A percentile compares a stretch with the other conserved stretches of the same genome.
Evolutionary conservation across 176 grass and related monocot species (phyloP).

Genomic region (Oryza longistaminata): DNA sequence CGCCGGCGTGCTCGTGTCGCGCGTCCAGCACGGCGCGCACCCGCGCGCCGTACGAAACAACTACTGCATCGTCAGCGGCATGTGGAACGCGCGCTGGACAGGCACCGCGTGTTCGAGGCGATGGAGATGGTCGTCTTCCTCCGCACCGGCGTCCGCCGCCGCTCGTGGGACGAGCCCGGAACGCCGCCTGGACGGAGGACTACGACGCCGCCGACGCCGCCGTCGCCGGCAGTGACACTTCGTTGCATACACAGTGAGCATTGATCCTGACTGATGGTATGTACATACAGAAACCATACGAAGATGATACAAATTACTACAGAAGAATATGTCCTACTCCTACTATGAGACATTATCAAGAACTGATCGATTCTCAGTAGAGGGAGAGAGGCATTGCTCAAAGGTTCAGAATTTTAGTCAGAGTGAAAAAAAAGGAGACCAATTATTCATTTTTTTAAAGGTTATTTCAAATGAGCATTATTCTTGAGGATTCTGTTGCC

Average conservation of each 20-base stretch:
- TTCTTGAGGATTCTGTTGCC: not conserved
- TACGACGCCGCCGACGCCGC: not conserved
- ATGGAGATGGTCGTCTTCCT: conserved; percentile 80
- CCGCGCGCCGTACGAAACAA: conserved; percentile 63
- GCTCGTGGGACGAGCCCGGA: conserved; percentile 64
- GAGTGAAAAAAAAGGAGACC: not conserved
- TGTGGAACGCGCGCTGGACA: conserved; percentile 70
- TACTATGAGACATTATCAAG: not conserved
- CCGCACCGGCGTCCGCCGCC: conserved; percentile 59
- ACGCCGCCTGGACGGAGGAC: conserved; percentile 60
- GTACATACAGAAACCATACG: not conserved
- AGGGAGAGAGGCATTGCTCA: not conserved
- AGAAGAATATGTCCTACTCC: not conserved
- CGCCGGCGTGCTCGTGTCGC: conserved; percentile 81
- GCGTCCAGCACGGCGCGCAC: conserved; percentile 63
- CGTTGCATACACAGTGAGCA: not conserved
- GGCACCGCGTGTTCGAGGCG: conserved; percentile 69
- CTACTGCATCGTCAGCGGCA: conserved; percentile 87
- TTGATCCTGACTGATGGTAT: not conserved
- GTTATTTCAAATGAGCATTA: not conserved
- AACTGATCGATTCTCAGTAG: not conserved
- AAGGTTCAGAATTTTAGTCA: not conserved
- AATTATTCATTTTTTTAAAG: not conserved
- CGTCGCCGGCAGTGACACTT: not conserved
- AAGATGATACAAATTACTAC: not conserved